Evolutionary conservation across 805 yeast species (phyloP), one percentile per base, ranked within the genome.

Genomic region (Helenozyma rhizophorensis): DNA sequence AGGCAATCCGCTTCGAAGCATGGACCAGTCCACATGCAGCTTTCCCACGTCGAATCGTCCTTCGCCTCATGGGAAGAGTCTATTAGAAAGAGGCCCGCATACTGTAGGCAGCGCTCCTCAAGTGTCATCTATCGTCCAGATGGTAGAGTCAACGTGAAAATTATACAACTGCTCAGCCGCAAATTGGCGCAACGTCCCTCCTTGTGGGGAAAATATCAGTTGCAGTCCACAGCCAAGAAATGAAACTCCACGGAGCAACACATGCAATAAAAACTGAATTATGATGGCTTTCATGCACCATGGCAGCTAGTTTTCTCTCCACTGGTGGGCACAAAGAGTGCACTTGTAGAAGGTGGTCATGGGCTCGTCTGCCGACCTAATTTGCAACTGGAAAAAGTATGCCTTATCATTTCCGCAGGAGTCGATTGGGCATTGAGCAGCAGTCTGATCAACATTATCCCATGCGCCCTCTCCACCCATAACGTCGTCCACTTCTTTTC

Each of bases 281-380:
- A n/a, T n/a, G n/a, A n/a, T n/a, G n/a, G n/a, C n/a, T n/a, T n/a
- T n/a, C n/a, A n/a, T n/a, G n/a, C n/a, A n/a, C n/a, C n/a, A n/a
- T n/a, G n/a, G n/a, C 23, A 18, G 4, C 54, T 48, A 93, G 52
- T 93, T 93, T 51, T 93, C 98, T 63, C 96, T 83, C 98, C 98
- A 93, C 62, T 90, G 94, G 54, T 87, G 75, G 30, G 86, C 85
- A 68, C 98, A 93, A 42, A 78, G 81, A 23, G 88, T 88, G 66
- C 98, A 93, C 60, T 90, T 88, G 60, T 86, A 90, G 58, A 93
- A 93, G 2, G 97, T 90, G 1, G 98, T 93, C 97, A 93, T 93
- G 15, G 98, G 98, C 66, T 93, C 98, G 72, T 93, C 98, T 2
- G 98, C 98, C 41, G 95, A 84, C 61, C 98, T 74, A 52, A 93